Base-by-base conservation (phyloP, 805 yeast species). In the Ogataea angusta region DNA sequence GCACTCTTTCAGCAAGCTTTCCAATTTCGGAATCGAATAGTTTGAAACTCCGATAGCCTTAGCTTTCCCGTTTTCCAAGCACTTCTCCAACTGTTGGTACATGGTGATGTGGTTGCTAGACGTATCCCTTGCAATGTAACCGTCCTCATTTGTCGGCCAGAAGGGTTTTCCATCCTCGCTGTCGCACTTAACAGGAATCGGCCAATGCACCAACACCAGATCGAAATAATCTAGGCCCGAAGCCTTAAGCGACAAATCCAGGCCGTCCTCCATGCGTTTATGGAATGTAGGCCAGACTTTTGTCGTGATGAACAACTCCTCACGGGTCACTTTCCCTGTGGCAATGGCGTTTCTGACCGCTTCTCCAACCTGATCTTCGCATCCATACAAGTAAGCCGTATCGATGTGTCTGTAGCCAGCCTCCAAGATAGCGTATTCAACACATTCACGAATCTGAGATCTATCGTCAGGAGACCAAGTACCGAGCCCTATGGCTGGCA, bases 21-120 rank as follows among this genome's bases (percentile, higher is more conserved):
- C 53, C 39, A 68, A 39, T 38, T 62, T 60, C 26, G 55, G 54
- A 19, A 62, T 45, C 7, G 47, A 39, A 15, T 35, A 42, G 53
- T 70, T 72, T 12, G 73, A 67, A 15, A 72, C 74, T 18, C 76
- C 77, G 50, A 72, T 67, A 12, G 74, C 59, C 42, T 60, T 67
- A 25, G 65, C 57, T 45, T 64, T 62, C 10, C 69, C 70, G 21
- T 72, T 69, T 28, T 57, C 68, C 60, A 76, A 88, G 32, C 82
- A 82, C 57, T 86, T 90, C 41, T 85, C 88, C 37, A 82, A 66
- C 45, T 79, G 79, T 54, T 79, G 77, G 47, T 73, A 75, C 14
- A 88, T 87, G 25, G 78, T 75, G 8, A 90, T 60, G 42, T 52
- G 93, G 53, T 86, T 90, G 36, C 48, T 43, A 14, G 45, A 34